Percentiles rank a stretch among this genome's conserved stretches.
Evolutionary conservation across 495 filamentous ascomycete genomes (phyloP).

Genomic region (Penicillium pulvis): DNA sequence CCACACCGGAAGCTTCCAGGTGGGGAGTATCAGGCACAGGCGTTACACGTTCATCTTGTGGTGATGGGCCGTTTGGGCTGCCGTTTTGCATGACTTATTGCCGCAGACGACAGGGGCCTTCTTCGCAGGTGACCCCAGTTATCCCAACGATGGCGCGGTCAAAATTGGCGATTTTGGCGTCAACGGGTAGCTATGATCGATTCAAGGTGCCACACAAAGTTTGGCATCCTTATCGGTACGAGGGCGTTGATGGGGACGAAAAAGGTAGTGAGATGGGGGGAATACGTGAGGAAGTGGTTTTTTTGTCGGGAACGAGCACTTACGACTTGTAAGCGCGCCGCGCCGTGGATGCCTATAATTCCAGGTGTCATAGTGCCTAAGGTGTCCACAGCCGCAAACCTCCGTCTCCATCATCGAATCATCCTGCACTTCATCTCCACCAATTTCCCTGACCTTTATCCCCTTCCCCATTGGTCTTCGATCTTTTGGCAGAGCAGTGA

Average conservation of each 20-base stretch:
- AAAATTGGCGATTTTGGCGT: slow-evolving; percentile 62
- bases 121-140: slow-evolving; percentile 59
- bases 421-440: slow-evolving; percentile 26
- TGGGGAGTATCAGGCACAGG: slow-evolving; percentile 31
- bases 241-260: slow-evolving; percentile 40
- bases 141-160: slow-evolving; percentile 67
- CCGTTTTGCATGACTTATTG: slow-evolving; percentile 63
- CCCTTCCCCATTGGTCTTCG: slow-evolving; percentile 32
- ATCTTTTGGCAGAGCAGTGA: slow-evolving; percentile 35
- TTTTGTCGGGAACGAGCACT: slow-evolving; percentile 33
- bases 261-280: slow-evolving; percentile 35
- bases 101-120: slow-evolving; percentile 52
- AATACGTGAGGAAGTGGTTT: slow-evolving; percentile 50
- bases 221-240: slow-evolving; percentile 61
- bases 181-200: slow-evolving; percentile 59
- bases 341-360: slow-evolving; percentile 19
- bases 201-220: slow-evolving; percentile 55
- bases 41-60: slow-evolving; percentile 49
- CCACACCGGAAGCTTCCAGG: slow-evolving; percentile 28
- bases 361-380: slow-evolving; percentile 8
- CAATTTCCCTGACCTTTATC: slow-evolving; percentile 20
- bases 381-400: slow-evolving; percentile 31
- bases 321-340: slow-evolving; percentile 35
- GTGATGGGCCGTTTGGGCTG: slow-evolving; percentile 49
- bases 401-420: slow-evolving; percentile 37